Base-by-base conservation (phyloP, 495 filamentous ascomycete genomes). In the Aspergillus egyptiacus region DNA sequence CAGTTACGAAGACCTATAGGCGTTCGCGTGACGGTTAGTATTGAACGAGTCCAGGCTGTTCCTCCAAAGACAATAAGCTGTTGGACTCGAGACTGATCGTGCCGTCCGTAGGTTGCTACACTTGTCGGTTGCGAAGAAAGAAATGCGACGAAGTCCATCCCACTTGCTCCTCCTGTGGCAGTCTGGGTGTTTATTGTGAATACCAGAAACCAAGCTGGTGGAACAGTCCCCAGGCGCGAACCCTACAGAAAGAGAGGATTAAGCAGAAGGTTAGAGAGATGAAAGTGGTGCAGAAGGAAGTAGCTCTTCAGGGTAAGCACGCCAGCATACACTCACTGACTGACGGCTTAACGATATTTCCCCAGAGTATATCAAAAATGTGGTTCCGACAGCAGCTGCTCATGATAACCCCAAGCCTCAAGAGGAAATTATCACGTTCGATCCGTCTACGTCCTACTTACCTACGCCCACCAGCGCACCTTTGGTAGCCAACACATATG, bases 141-240 rank as follows among this genome's bases (percentile, higher is more conserved):
- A 98, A 98, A 78, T 96, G 93, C 71, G 91, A 98, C 61, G 93
- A 98, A 67, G 82, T 80, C 36, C 85, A 83, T 54, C 86, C 88
- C 31, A 68, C 77, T 51, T 98, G 93, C 72, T 78, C 74, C 31
- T 85, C 91, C 27, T 98, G 93, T 76, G 84, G 79, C 59, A 86
- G 93, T 54, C 80, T 95, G 24, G 81, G 81, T 4, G 72, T 96
- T 13, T 69, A 70, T 34, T 98, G 93, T 69, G 87, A 96, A 70
- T 98, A 96, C 71, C 93, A 90, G 76, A 73, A 86, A 57, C 91
- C 93, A 10, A 76, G 84, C 64, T 98, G 93, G 93, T 98, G 93
- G 93, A 83, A 78, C 64, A 95, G 83, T 69, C 81, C 82, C 55
- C 87, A 94, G 49, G 79, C 82, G 65, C 77, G 93, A 45, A 77